Evolutionary conservation across 2,329 filamentous ascomycete species (phyloP), one percentile per base, ranked within the genome.

Genomic region (Aspergillus fructus): DNA sequence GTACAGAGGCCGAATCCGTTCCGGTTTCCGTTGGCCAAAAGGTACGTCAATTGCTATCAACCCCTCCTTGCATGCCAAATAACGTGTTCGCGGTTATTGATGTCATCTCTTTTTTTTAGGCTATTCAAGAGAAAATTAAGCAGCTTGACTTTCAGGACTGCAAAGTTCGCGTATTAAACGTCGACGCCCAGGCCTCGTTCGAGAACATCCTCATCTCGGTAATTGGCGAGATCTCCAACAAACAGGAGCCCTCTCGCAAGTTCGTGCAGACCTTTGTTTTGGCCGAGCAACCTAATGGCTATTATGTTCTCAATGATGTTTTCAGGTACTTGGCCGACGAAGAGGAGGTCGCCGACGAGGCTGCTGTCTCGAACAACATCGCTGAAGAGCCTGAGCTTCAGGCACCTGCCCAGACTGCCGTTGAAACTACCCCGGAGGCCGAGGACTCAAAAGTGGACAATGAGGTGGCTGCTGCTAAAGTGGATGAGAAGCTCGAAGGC

Each of bases 211-310:
- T 99, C 68, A 96, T 99, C 70, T 93, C 96, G 76, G 94, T 97
- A 68, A 97, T 99, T 72, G 94, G 94, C 64, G 93, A 97, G 79
- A 96, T 94, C 69, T 96, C 93, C 69, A 97, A 96, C 85, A 96
- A 96, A 77, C 87, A 86, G 49, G 88, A 88, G 63, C 90, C 94
- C 58, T 91, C 93, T 70, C 93, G 90, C 81, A 97, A 97, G 76
- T 99, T 99, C 71, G 89, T 93, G 41, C 94, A 99, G 83, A 97
- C 93, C 52, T 99, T 99, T 68, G 91, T 99, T 62, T 89, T 99
- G 62, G 94, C 94, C 49, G 88, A 93, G 76, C 94, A 99, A 79
- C 91, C 91, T 49, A 96, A 93, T 56, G 94, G 94, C 63, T 99
- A 97, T 82, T 99, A 96, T 68, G 93, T 99, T 34, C 85, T 99